Evolutionary conservation across 2,329 filamentous ascomycete species (phyloP), one percentile per base, ranked within the genome.

Genomic region (Diaporthe destruens): DNA sequence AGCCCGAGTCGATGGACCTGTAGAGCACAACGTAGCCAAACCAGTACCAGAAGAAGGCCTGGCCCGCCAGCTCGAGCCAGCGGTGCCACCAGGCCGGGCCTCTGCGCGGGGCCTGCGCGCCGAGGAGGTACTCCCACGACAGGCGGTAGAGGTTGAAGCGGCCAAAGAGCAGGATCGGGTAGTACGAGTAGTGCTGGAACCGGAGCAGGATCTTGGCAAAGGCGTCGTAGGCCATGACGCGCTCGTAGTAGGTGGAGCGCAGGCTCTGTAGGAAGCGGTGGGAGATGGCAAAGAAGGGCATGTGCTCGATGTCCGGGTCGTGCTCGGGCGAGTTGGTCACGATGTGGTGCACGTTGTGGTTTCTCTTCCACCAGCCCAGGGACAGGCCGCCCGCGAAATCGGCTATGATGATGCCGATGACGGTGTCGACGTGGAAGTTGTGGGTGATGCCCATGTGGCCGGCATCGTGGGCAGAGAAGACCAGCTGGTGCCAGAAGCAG

Each of bases 371-470:
- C 96, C 96, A 99, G 56, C 96, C 94, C 69, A 98, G 84, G 34
- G 94, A 98, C 44, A 99, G 84, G 0, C 96, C 96, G 49, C 96
- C 96, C 25, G 96, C 85, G 77, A 93, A 98, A 80, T 98, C 93
- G 69, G 95, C 95, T 78, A 98, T 93, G 75, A 97, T 84, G 79
- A 98, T 98, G 63, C 94, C 96, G 75, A 99, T 94, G 63, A 93
- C 87, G 1, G 92, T 93, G 81, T 99, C 96, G 49, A 90, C 83
- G 65, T 93, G 91, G 80, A 96, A 98, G 80, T 92, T 87, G 82
- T 98, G 96, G 2, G 96, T 99, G 77, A 99, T 98, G 76, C 94
- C 96, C 93, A 98, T 97, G 82, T 99, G 96, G 8, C 94, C 95
- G 66, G 96, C 94, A 85, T 99, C 96, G 82, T 99, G 96, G 74